These are phyloP conservation scores for Paraphoma sp. DNA, from an alignment of 2,329 filamentous ascomycete genomes.

Conservation along the genomic window DNA sequence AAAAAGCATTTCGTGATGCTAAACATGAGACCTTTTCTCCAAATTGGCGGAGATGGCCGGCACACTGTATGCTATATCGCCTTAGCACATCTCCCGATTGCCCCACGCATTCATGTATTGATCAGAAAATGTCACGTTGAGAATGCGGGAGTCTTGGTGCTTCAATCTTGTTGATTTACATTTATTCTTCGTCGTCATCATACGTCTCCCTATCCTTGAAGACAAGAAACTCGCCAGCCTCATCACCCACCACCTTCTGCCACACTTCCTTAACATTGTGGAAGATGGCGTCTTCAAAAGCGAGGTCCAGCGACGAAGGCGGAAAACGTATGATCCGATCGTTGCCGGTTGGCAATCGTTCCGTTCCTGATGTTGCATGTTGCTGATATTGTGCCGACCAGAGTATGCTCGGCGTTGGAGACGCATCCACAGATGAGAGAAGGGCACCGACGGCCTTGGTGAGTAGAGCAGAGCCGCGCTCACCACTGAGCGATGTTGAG, in stretches of 20 bases:
- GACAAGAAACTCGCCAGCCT: conserved; percentile 70
- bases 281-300: conserved; percentile 75
- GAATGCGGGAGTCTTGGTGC: background rate
- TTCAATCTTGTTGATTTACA: too few species aligned
- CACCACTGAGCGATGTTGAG: conserved; percentile 51
- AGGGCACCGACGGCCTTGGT: conserved; percentile 53
- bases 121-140: too few species aligned
- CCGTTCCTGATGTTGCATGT: conserved; percentile 25
- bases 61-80: too few species aligned
- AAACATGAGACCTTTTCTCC: conserved; percentile 1
- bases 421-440: conserved; percentile 45
- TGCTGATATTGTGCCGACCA: conserved; percentile 64
- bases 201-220: conserved; percentile 80
- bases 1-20: background rate
- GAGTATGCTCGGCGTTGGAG: conserved; percentile 50
- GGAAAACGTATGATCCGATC: conserved; percentile 64
- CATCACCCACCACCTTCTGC: conserved; percentile 65
- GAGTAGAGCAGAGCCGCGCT: conserved; percentile 44
- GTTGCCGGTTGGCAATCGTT: conserved; percentile 39
- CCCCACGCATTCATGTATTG: too few species aligned
- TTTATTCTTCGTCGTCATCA: conserved; percentile 55
- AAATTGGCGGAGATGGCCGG: background rate
- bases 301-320: conserved; percentile 67
- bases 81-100: too few species aligned
- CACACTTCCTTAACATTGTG: conserved; percentile 73